phyloP scores from a whole-genome alignment of 306 rosid genomes.

The Inga oerstediana region DNA sequence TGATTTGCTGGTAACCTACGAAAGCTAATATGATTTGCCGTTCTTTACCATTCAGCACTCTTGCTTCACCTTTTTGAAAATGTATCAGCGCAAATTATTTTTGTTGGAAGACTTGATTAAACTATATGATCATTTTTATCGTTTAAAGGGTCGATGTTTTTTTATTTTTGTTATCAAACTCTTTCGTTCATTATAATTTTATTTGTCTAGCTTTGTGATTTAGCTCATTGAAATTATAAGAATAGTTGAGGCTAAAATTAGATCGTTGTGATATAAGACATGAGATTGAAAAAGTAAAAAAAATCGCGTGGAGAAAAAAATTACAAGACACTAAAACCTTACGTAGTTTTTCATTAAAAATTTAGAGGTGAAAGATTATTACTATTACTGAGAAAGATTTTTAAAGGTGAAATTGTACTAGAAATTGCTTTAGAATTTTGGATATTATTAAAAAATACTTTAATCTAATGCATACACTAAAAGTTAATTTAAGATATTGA shows the following conservation, averaged over 20 bases:
- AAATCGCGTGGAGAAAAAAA: too few species aligned
- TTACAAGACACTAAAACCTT: neutral
- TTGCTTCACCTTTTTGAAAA: neutral
- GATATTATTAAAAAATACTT: too few species aligned
- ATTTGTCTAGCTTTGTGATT: neutral
- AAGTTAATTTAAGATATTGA: too few species aligned
- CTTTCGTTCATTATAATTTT: neutral
- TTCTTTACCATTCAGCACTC: neutral
- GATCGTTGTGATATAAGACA: too few species aligned
- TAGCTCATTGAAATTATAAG: neutral
- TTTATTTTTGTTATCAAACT: too few species aligned
- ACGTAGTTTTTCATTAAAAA: neutral
- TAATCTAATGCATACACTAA: too few species aligned
- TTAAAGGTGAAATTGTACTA: too few species aligned
- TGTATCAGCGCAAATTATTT: neutral
- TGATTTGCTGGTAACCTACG: neutral
- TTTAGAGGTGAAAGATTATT: too few species aligned
- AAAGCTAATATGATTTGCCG: neutral
- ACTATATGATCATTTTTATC: neutral
- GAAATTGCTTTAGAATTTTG: too few species aligned
- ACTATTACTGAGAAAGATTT: too few species aligned
- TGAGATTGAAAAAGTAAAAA: too few species aligned
- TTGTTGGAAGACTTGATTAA: neutral
- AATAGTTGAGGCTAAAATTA: neutral
- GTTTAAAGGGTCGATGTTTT: neutral